Base-by-base conservation (phyloP, 1,139 yeast species). In the Sugiyamaella xylanicola region DNA sequence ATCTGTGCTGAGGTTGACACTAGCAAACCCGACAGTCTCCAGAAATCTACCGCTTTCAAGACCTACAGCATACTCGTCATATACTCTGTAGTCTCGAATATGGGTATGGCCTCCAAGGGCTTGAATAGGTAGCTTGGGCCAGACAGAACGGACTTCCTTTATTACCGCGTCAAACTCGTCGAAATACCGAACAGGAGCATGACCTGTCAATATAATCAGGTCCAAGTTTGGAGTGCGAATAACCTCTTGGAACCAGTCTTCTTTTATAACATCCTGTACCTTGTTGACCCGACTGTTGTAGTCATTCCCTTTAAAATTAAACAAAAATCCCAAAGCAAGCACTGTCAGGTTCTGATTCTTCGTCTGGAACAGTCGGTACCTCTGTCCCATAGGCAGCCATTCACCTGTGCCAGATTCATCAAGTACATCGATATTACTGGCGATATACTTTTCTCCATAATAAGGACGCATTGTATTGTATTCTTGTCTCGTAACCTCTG, bases 61-160 rank as follows among this genome's bases (percentile, higher is more conserved):
- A 0, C 86, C 97, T 0, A 89, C 83, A 29, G 95, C 81, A 54
- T 74, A 75, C 1, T 75, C 72, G 68, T 93, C 99, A 58, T 83
- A 77, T 3, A 83, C 75, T 4, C 81, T 78, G 69, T 86, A 92
- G 71, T 93, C 98, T 60, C 99, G 77, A 39, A 93, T 84, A 69
- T 93, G 99, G 42, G 95, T 85, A 71, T 93, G 99, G 0, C 98
- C 99, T 0, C 98, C 98, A 69, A 93, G 85, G 67, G 87, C 87
- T 66, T 90, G 96, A 51, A 93, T 87, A 1, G 85, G 77, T 0
- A 80, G 78, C 25, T 76, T 66, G 1, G 95, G 92, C 65, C 81
- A 86, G 39, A 70, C 75, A 20, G 68, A 59, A 54, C 98, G 78
- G 43, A 93, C 72, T 8, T 71, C 73, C 0, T 67, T 63, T n/a